Conservation (phyloP, 345 rosid species). For the Aquilaria malaccensis region DNA sequence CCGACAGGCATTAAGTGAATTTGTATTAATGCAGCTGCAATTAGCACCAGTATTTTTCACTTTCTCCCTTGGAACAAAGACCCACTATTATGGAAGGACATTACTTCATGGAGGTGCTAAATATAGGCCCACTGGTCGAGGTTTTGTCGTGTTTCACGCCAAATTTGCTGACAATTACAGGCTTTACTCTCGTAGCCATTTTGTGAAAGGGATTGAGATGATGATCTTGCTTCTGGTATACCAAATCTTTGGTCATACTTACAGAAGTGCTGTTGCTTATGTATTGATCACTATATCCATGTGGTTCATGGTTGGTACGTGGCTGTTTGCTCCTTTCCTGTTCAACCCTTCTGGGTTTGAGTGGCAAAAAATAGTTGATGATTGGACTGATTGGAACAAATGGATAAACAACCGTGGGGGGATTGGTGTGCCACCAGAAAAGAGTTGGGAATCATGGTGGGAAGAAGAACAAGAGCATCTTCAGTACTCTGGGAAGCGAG, state of each 20-base stretch:
- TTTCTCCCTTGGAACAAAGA: conserved; percentile 98
- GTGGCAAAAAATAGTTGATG: conserved; percentile 99
- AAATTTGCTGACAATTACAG: conserved; percentile 98
- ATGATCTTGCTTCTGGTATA: conserved; percentile 88
- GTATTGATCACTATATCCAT: conserved; percentile 81
- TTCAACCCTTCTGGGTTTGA: conserved; percentile 99
- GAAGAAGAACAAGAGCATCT: conserved; percentile 99
- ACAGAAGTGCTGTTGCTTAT: conserved; percentile 85
- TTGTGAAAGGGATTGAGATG: conserved; percentile 96
- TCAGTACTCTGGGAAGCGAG: conserved; percentile 84
- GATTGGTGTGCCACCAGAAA: conserved; percentile 93
- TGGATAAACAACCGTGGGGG: conserved; percentile 95
- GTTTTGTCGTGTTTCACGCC: conserved; percentile 98
- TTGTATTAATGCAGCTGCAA: conserved; percentile 92
- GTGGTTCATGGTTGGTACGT: conserved; percentile 99
- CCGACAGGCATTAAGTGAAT: conserved; percentile 91
- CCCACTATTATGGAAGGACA: conserved; percentile 95
- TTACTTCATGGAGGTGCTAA: conserved; percentile 97
- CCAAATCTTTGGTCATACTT: conserved; percentile 74
- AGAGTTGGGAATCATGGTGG: conserved; percentile 99
- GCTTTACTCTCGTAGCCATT: conserved; percentile 97
- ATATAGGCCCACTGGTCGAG: conserved; percentile 95
- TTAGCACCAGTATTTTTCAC: conserved; percentile 97
- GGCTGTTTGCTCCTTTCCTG: conserved; percentile 98
- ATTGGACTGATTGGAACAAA: conserved; percentile 99